Evolutionary conservation across 2,329 filamentous ascomycete genomes (phyloP).

Genomic region (Biscogniauxia sp.): DNA sequence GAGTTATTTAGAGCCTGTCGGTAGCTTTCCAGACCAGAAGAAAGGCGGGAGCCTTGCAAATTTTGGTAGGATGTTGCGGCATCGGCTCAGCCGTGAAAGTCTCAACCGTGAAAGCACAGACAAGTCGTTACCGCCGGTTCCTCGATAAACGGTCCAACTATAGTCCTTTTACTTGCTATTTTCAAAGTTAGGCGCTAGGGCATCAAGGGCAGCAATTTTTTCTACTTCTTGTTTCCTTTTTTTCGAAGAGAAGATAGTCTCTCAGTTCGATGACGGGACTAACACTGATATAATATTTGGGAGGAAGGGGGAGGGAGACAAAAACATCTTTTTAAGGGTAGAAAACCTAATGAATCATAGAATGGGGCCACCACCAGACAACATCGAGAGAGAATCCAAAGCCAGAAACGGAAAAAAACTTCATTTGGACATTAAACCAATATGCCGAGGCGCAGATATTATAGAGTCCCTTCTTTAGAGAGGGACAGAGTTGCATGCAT

Average conservation of each 20-base stretch:
- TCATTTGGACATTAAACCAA: neutral
- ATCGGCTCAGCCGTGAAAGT: constrained; percentile 52
- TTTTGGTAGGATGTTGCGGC: constrained; percentile 30
- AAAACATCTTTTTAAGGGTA: neutral
- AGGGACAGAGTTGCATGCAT: neutral
- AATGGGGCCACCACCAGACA: neutral
- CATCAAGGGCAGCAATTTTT: neutral
- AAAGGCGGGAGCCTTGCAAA: constrained; percentile 21
- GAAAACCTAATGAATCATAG: neutral
- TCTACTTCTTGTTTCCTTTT: neutral
- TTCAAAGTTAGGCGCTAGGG: neutral
- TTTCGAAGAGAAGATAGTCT: neutral
- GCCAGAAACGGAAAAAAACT: neutral
- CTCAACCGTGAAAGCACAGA: constrained; percentile 58
- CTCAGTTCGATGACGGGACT: neutral
- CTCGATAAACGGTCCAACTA: constrained; percentile 26
- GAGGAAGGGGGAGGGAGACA: neutral
- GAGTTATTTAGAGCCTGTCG: constrained; percentile 41
- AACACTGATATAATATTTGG: neutral
- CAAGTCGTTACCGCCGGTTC: constrained; percentile 59
- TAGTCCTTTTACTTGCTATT: neutral
- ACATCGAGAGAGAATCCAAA: neutral
- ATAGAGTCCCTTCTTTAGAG: neutral
- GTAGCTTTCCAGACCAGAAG: constrained; percentile 39
- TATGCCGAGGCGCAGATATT: neutral